These are phyloP conservation scores for Cladosporium colombiae DNA, from an alignment of 2,329 filamentous ascomycete genomes.

Conservation along the genomic window DNA sequence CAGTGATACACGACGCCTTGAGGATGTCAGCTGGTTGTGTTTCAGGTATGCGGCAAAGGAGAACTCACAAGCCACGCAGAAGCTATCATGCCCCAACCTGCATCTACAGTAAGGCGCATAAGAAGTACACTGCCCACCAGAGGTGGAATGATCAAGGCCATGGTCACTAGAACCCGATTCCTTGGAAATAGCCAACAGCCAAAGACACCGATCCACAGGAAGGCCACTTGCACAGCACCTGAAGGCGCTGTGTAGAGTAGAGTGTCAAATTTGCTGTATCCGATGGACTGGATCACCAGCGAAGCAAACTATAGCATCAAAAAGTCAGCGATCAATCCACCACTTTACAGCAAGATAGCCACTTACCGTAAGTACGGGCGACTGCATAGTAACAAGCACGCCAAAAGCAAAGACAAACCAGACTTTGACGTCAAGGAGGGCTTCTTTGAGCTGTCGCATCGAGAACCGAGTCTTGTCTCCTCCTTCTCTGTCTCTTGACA, in stretches of 20 bases:
- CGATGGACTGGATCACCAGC: constrained; percentile 51
- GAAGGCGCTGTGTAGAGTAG: constrained; percentile 52
- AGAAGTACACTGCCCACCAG: constrained; percentile 50
- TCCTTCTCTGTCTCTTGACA: constrained; percentile 43
- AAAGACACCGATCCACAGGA: constrained; percentile 50
- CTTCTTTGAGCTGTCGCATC: constrained; percentile 46
- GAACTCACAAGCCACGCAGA: constrained; percentile 46
- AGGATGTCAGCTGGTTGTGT: not conserved
- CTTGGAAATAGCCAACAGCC: constrained; percentile 44
- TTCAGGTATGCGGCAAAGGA: too few relatives aligned
- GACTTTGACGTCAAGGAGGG: constrained; percentile 46
- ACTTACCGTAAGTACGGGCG: constrained; percentile 45
- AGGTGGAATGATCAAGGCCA: constrained; percentile 45
- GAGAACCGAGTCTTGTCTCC: constrained; percentile 50
- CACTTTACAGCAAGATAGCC: too few relatives aligned
- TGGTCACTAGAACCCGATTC: constrained; percentile 43
- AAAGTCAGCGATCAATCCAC: not conserved
- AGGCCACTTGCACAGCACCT: constrained; percentile 49
- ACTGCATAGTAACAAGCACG: constrained; percentile 50
- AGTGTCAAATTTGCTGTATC: constrained; percentile 48
- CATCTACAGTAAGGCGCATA: constrained; percentile 42
- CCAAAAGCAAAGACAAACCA: constrained; percentile 51
- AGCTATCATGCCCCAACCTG: constrained; percentile 52
- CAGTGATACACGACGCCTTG: constrained; percentile 45
- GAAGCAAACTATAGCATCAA: constrained; percentile 44